These are phyloP conservation scores for Myochromella boudieri DNA, from an alignment of 768 basidiomycete species.

Conservation along the genomic window DNA sequence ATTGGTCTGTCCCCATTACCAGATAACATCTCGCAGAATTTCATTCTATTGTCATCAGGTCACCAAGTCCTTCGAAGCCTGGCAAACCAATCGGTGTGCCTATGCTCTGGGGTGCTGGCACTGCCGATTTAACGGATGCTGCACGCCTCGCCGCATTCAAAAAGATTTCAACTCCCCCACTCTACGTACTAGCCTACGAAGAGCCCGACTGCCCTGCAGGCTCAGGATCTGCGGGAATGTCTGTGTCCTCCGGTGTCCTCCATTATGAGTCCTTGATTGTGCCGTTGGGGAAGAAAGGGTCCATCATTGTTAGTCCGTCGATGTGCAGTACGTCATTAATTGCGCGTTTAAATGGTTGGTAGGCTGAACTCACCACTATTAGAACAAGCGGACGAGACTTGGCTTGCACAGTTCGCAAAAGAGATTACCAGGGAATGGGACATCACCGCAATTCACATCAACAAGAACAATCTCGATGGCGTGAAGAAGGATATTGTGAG, in stretches of 20 bases:
- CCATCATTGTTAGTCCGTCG: constrained; percentile 42
- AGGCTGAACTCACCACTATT: neutral
- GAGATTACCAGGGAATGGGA: constrained; percentile 43
- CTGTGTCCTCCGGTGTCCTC: constrained; percentile 37
- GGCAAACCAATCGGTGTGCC: constrained; percentile 41
- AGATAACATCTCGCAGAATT: neutral
- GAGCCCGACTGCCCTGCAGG: constrained; percentile 48
- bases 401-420: constrained; percentile 38
- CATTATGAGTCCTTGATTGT: constrained; percentile 43
- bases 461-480: constrained; percentile 45
- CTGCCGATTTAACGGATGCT: constrained; percentile 37
- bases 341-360: neutral
- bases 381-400: constrained; percentile 51
- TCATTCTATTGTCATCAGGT: constrained; percentile 26
- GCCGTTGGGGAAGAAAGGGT: constrained; percentile 38
- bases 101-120: constrained; percentile 49
- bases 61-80: constrained; percentile 38
- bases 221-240: constrained; percentile 44
- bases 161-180: constrained; percentile 30
- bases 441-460: constrained; percentile 47
- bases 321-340: constrained; percentile 44
- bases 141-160: constrained; percentile 36
- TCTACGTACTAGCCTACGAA: constrained; percentile 45
- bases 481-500: constrained; percentile 43
- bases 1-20: constrained; percentile 35